Evolutionary conservation across 495 filamentous ascomycete species (phyloP), one percentile per base, ranked within the genome.

Genomic region (Penicillium cosmopolitanum): DNA sequence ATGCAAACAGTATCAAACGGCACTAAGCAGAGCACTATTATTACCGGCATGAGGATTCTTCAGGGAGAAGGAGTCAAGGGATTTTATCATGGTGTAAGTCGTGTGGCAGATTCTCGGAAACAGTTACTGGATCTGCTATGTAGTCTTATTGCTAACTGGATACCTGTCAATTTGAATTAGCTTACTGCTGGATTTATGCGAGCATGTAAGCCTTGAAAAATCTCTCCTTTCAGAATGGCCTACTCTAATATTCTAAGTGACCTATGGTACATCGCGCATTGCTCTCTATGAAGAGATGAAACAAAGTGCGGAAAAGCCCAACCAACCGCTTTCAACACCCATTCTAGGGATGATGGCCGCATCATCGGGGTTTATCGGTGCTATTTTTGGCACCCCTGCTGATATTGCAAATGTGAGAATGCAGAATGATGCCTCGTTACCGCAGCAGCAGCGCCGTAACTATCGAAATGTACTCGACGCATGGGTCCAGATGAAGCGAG

Each of bases 401-500:
- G 92, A 96, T 71, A 87, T 96, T 12, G 82, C 93, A 52, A 96
- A 96, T 70, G 91, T 96, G 40, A 89, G 92, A 53, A 97, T 97
- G 92, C 92, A 96, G 74, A 89, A 96, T 77, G 92, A 96, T 70
- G 83, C 87, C 19, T 83, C 92, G 0, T 83, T 94, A 9, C 86
- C 91, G 0, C 60, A 72, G 0, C 76, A 77, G 3, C 72, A 90
- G 51, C 85, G 89, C 3, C 82, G 89, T 12, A 90, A 93, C 73
- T 97, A 97, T 77, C 81, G 82, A 34, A 79, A 96, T 66, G 91
- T 91, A 0, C 66, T 95, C 6, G 88, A 97, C 65, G 93, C 93
- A 4, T 78, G 96, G 56, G 72, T 86, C n/a, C 83, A 89, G 40
- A 93, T 95, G 89, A 78, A 82, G 11, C 80, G 85, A 18, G 82